Evolutionary conservation across 108 stramenopile genomes (phyloP), one percentile per base, ranked within the genome.

Genomic region (Cyclotella cryptica): DNA sequence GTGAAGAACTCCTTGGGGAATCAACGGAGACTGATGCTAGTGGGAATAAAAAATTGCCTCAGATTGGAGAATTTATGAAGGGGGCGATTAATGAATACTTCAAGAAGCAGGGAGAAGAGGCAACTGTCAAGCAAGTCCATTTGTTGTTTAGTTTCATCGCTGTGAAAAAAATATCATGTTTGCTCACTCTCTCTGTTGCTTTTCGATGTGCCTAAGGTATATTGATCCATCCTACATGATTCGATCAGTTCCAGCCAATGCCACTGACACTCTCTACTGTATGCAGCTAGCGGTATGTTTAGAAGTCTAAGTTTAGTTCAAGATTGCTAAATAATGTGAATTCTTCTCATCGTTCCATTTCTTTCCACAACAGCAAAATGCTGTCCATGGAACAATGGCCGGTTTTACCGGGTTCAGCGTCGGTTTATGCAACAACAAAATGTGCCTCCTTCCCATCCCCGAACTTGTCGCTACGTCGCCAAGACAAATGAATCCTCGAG

Each of bases 141-240:
- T 40, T 26, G 3, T 12, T 59, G 10, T 15, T 24, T 57, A 24
- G 10, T 57, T 29, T 59, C 19, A 59, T 89, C 3, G 90, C 89
- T 11, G 89, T 96, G 13, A 91, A 91, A 81, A 35, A 26, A 62
- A 43, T 35, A 10, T 13, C 80, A 40, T 28, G 30, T 18, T 15
- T 69, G 15, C 12, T 22, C 45, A 44, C 19, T 41, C 28, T 65
- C 11, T 46, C 27, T 43, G 21, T 46, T 58, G 26, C 63, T 45
- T 55, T 24, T 24, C 19, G 3, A 21, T n/a, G 19, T 43, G 6
- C 35, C 35, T 35, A 35, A 91, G 88, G 62, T 96, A 96, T 79
- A 98, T 99, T 88, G 98, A 99, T 87, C 98, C 98, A 35, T 96
- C 95, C 41, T 99, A 99, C 86, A 98, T 98, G 80, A 94, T 99